Percentiles rank a stretch among this genome's conserved stretches.
phyloP scores from a whole-genome alignment of 1,139 yeast genomes.

The Meyerozyma elateridarum region DNA sequence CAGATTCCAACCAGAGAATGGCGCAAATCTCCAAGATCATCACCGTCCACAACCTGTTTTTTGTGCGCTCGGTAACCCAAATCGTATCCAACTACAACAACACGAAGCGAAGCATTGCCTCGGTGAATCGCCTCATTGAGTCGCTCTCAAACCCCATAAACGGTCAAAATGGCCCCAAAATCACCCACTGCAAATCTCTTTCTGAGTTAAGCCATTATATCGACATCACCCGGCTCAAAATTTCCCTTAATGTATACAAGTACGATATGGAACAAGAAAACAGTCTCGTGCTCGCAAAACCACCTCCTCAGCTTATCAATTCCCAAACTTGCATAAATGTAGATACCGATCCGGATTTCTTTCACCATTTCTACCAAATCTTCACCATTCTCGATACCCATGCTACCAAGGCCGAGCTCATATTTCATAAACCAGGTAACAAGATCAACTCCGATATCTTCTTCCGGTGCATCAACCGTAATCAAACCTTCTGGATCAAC shows the following conservation, averaged over 20 bases:
- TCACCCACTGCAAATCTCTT: slow-evolving; percentile 52
- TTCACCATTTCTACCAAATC: slow-evolving; percentile 45
- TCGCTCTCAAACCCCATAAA: slow-evolving; percentile 17
- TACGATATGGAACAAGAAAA: slow-evolving; percentile 31
- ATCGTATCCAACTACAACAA: slow-evolving; percentile 51
- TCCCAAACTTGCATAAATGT: slow-evolving; percentile 19
- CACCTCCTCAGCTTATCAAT: slow-evolving; percentile 20
- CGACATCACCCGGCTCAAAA: slow-evolving; percentile 72
- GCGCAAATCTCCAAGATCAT: slow-evolving; percentile 54
- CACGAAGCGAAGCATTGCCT: slow-evolving; percentile 29
- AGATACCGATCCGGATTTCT: slow-evolving; percentile 26
- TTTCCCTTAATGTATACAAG: slow-evolving; percentile 68
- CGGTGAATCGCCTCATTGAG: slow-evolving; percentile 28
- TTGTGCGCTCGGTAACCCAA: slow-evolving; percentile 75
- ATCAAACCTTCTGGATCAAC: slow-evolving; percentile 51
- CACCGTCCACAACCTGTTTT: slow-evolving; percentile 90
- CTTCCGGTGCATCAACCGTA: slow-evolving; percentile 49
- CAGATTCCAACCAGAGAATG: slow-evolving; percentile 41
- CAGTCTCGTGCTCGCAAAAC: slow-evolving; percentile 17
- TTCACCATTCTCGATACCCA: slow-evolving; percentile 43
- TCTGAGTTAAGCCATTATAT: slow-evolving; percentile 59
- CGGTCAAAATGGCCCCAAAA: slow-evolving; percentile 16
- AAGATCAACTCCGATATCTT: slow-evolving; percentile 46
- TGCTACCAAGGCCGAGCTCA: slow-evolving; percentile 40
- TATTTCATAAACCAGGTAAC: slow-evolving; percentile 59